phyloP scores from a whole-genome alignment of 148 eudicot genomes.

The Cornus florida region DNA sequence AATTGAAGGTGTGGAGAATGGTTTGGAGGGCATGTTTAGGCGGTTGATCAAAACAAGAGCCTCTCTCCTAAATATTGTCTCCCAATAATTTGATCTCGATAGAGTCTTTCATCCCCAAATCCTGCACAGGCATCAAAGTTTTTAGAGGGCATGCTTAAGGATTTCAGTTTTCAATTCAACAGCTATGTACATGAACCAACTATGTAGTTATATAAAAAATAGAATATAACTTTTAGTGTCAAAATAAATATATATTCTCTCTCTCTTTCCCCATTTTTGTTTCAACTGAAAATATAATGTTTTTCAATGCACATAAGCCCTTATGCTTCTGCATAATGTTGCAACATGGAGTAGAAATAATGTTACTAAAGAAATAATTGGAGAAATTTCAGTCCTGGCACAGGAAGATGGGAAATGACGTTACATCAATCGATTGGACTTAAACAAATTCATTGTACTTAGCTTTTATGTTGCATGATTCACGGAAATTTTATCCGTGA shows the following conservation, averaged over 20 bases:
- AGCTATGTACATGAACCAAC: background rate
- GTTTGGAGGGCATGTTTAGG: conserved; percentile 22
- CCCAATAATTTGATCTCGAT: background rate
- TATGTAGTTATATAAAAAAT: background rate
- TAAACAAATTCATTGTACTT: no score
- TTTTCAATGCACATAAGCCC: background rate
- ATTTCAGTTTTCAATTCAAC: background rate
- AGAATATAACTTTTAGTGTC: background rate
- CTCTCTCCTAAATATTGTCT: conserved; percentile 14
- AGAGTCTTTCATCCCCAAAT: background rate
- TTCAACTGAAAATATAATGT: background rate
- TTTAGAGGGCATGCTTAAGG: background rate
- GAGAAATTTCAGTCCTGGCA: no score
- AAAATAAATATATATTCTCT: background rate
- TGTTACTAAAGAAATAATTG: no score
- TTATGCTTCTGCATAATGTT: no score
- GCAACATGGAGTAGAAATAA: no score
- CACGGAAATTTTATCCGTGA: no score
- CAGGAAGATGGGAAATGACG: no score
- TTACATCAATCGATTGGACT: no score
- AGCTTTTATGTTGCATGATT: no score
- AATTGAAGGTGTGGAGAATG: conserved; percentile 27
- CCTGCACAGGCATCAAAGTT: background rate
- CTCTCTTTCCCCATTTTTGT: background rate
- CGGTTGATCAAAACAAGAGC: conserved; percentile 29